These are phyloP conservation scores for Curvularia spicifera DNA, from an alignment of 2,329 filamentous ascomycete species.

Conservation along the genomic window DNA sequence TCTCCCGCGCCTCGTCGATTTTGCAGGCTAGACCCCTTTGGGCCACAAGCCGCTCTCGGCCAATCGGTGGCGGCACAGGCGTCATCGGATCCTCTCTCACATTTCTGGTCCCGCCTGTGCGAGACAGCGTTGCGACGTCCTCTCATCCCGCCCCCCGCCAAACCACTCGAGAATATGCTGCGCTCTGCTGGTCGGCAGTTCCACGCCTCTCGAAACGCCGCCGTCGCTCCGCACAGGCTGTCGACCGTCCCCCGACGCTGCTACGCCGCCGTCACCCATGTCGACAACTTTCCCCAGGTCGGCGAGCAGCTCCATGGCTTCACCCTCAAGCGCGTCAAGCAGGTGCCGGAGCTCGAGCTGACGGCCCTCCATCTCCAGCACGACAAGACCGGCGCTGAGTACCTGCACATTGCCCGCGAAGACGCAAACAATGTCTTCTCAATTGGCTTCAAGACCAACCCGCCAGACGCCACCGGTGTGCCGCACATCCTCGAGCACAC, in stretches of 20 bases:
- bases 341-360: conserved; percentile 91
- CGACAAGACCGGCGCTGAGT: conserved; percentile 94
- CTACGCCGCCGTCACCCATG: conserved; percentile 74
- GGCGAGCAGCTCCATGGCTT: conserved; percentile 93
- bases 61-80: conserved; percentile 29
- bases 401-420: conserved; percentile 91
- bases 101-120: conserved; percentile 18
- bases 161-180: conserved; percentile 43
- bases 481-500: conserved; percentile 98
- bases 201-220: conserved; percentile 22
- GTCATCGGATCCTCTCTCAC: conserved; percentile 21
- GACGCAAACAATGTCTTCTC: conserved; percentile 99
- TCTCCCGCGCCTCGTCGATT: conserved; percentile 26
- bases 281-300: conserved; percentile 75
- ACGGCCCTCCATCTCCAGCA: conserved; percentile 90
- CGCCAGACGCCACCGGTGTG: conserved; percentile 92
- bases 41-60: conserved; percentile 19
- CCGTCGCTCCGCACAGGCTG: conserved; percentile 20
- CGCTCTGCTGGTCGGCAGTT: conserved; percentile 44
- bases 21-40: conserved; percentile 26
- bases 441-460: conserved; percentile 98
- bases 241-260: conserved; percentile 28
- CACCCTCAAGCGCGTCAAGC: conserved; percentile 84
- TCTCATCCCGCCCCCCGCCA: conserved; percentile 6
- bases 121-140: conserved; percentile 8